Percentiles rank a stretch among this genome's conserved stretches.
These are phyloP conservation scores for Cupressus sempervirens DNA, from an alignment of 75 land plant species.

Conservation along the genomic window DNA sequence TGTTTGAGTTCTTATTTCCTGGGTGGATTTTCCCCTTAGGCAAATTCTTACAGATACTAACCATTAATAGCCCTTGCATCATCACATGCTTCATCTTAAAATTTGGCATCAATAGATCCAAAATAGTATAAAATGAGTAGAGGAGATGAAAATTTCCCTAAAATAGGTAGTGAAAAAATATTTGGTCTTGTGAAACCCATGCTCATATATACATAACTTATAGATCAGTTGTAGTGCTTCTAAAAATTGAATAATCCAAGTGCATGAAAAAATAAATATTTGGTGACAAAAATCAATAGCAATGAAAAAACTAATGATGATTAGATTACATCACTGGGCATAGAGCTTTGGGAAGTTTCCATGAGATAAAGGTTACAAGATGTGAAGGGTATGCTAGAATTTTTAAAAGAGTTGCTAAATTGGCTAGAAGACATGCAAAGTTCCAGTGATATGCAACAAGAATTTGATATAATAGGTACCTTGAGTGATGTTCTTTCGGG, in stretches of 20 bases:
- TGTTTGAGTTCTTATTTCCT: no score
- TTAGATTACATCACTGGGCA: conserved; percentile 23
- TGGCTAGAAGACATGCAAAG: conserved; percentile 96
- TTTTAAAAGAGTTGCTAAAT: conserved; percentile 76
- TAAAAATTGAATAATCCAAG: conserved; percentile 47
- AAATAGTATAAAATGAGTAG: not conserved
- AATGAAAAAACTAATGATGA: conserved; percentile 10
- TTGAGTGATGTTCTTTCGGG: conserved; percentile 64
- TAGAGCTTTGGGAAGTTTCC: conserved; percentile 80
- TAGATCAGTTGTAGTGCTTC: conserved; percentile 87
- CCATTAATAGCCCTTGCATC: conserved; percentile 36
- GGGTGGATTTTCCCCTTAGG: no score
- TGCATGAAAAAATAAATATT: not conserved
- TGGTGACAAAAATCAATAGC: conserved; percentile 11
- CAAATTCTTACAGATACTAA: no score
- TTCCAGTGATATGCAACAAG: conserved; percentile 77
- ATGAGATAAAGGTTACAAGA: conserved; percentile 85
- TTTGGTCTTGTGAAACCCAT: conserved; percentile 71
- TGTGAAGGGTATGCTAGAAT: conserved; percentile 76
- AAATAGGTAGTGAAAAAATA: conserved; percentile 33
- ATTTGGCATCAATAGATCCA: conserved; percentile 11
- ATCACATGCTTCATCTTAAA: conserved; percentile 11
- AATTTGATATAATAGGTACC: conserved; percentile 87
- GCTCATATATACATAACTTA: conserved; percentile 83
- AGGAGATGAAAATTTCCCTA: conserved; percentile 12